phyloP scores from a whole-genome alignment of 768 basidiomycete genomes.

The Wakefieldia striispora region DNA sequence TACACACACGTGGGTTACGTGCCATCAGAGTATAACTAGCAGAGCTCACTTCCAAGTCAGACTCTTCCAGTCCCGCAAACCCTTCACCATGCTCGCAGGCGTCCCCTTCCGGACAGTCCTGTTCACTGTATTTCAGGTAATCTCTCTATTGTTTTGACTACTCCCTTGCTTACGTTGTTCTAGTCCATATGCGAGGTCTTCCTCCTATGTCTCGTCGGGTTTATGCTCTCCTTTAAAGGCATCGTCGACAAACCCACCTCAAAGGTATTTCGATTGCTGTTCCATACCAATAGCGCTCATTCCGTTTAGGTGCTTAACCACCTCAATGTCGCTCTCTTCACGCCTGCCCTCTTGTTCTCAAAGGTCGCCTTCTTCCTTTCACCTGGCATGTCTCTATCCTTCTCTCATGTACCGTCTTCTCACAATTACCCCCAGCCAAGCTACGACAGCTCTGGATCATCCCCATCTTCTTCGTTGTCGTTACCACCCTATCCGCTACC shows the following conservation, averaged over 20 bases:
- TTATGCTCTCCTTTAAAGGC: constrained; percentile 71
- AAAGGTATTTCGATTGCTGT: constrained; percentile 48
- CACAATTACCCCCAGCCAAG: constrained; percentile 48
- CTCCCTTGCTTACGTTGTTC: background rate
- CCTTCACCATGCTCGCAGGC: background rate
- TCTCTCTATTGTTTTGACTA: no score
- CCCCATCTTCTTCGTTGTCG: constrained; percentile 78
- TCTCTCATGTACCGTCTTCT: background rate
- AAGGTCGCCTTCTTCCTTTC: constrained; percentile 93
- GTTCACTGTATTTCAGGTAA: constrained; percentile 32
- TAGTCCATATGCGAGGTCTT: constrained; percentile 91
- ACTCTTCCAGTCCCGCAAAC: no score
- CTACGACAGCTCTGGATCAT: constrained; percentile 81
- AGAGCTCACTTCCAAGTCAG: no score
- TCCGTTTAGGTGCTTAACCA: constrained; percentile 63
- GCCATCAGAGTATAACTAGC: no score
- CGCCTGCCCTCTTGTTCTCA: constrained; percentile 83
- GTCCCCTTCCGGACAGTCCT: constrained; percentile 17
- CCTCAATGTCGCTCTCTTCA: constrained; percentile 87
- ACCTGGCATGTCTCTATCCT: constrained; percentile 49
- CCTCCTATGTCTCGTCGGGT: constrained; percentile 80
- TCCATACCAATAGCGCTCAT: background rate
- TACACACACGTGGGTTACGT: no score
- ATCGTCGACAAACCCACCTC: constrained; percentile 89
- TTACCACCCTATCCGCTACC: constrained; percentile 68